Percentiles rank a stretch among this genome's conserved stretches.
These are phyloP conservation scores for Mycena crocata DNA, from an alignment of 768 basidiomycete species.

Conservation along the genomic window DNA sequence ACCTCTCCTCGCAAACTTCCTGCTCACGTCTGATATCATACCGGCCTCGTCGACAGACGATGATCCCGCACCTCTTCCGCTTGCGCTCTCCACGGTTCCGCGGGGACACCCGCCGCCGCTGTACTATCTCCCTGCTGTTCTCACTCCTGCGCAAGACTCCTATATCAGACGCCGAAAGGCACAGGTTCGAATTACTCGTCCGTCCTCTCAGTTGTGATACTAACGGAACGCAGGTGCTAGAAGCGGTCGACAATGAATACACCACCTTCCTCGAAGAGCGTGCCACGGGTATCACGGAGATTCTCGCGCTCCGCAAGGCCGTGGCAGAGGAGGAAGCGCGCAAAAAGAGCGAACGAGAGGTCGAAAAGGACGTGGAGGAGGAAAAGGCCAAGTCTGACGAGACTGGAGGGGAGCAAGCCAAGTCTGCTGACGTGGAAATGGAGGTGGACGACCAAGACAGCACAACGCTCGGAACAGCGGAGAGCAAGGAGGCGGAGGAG, in stretches of 20 bases:
- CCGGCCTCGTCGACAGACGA: conserved; percentile 48
- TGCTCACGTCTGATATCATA: conserved; percentile 79
- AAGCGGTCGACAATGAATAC: conserved; percentile 79
- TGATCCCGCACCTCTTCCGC: conserved; percentile 46
- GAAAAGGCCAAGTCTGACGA: conserved; percentile 56
- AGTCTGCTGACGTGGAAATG: conserved; percentile 52
- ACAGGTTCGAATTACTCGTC: conserved; percentile 57
- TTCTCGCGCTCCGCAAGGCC: conserved; percentile 68
- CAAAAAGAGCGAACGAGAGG: conserved; percentile 49
- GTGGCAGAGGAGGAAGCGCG: conserved; percentile 75
- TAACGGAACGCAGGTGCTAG: conserved; percentile 58
- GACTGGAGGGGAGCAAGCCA: conserved; percentile 2
- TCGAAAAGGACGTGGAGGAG: conserved; percentile 48
- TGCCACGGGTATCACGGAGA: conserved; percentile 66
- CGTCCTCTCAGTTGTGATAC: background rate
- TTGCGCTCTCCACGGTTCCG: conserved; percentile 59
- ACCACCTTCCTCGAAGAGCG: conserved; percentile 71
- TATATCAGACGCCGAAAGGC: conserved; percentile 72
- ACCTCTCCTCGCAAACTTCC: conserved; percentile 80
- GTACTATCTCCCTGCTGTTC: conserved; percentile 79
- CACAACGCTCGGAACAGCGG: conserved; percentile 41
- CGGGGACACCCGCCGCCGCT: conserved; percentile 81
- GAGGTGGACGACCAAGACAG: conserved; percentile 48
- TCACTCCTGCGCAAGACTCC: conserved; percentile 76
- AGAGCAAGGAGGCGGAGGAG: conserved; percentile 49